Conservation (phyloP, 495 filamentous ascomycete genomes). For the Alectoria sarmentosa region DNA sequence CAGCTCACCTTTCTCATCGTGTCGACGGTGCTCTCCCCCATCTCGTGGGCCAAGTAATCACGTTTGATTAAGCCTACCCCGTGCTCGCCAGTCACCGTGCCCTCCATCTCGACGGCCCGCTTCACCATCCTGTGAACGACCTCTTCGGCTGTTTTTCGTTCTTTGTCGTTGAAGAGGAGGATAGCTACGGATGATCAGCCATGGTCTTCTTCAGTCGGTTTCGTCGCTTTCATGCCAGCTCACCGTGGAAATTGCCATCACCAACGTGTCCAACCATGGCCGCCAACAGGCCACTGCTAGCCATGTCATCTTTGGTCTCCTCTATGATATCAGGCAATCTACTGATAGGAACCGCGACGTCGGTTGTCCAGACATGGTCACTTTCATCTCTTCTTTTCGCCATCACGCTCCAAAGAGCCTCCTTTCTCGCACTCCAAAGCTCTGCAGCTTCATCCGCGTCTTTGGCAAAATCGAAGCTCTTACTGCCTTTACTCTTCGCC, state of each 20-base stretch:
- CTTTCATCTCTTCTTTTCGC: conserved; percentile 54
- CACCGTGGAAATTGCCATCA: conserved; percentile 78
- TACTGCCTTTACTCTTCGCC: conserved; percentile 51
- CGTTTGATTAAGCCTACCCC: conserved; percentile 76
- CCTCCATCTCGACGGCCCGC: conserved; percentile 73
- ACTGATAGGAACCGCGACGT: conserved; percentile 75
- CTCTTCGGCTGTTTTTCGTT: conserved; percentile 57
- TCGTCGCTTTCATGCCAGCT: conserved; percentile 19
- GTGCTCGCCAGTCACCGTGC: conserved; percentile 79
- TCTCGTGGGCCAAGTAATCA: conserved; percentile 69
- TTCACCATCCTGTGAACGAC: conserved; percentile 79
- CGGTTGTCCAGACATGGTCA: conserved; percentile 75
- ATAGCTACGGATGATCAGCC: conserved; percentile 45
- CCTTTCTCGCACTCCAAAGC: conserved; percentile 71
- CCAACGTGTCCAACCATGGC: conserved; percentile 78
- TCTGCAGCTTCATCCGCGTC: conserved; percentile 59
- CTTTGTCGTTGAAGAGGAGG: conserved; percentile 60
- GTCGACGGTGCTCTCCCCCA: conserved; percentile 66
- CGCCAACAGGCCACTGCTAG: conserved; percentile 56
- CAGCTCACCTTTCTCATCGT: conserved; percentile 61
- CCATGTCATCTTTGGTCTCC: conserved; percentile 66
- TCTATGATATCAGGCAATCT: conserved; percentile 69
- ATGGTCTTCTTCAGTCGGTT: neutral
- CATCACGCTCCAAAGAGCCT: conserved; percentile 69
- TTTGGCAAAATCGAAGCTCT: conserved; percentile 64